These are phyloP conservation scores for Aspergillus wentii DNA, from an alignment of 495 filamentous ascomycete species.

Conservation along the genomic window DNA sequence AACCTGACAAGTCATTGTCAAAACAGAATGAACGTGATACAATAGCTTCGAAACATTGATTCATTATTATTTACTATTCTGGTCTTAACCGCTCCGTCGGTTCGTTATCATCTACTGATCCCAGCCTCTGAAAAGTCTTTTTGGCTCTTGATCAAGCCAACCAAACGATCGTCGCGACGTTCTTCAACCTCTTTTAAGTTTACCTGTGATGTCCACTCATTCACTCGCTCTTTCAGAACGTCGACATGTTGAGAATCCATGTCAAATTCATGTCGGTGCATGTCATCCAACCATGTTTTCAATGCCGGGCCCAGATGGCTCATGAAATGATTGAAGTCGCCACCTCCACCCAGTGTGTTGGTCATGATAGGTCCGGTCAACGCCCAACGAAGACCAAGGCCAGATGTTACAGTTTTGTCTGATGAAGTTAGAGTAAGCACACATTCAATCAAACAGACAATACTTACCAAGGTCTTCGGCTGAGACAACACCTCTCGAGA, in stretches of 20 bases:
- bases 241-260: neutral
- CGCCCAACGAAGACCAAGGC: conserved; percentile 44
- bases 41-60: no score
- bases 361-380: conserved; percentile 45
- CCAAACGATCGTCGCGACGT: no score
- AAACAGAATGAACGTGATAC: no score
- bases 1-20: no score
- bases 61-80: no score
- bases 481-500: conserved; percentile 24
- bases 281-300: conserved; percentile 12
- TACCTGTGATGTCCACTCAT: neutral
- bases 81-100: no score
- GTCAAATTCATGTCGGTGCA: conserved; percentile 8
- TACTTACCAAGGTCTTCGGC: conserved; percentile 28
- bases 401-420: conserved; percentile 26
- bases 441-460: no score
- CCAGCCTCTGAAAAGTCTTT: no score
- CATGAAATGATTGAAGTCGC: conserved; percentile 15
- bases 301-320: conserved; percentile 12
- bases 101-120: no score
- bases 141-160: no score
- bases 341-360: conserved; percentile 45
- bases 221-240: neutral
- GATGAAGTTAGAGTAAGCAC: no score
- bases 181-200: conserved; percentile 5